Evolutionary conservation across 805 yeast species (phyloP).

Genomic region (Cyberlindnera galapagoensis): DNA sequence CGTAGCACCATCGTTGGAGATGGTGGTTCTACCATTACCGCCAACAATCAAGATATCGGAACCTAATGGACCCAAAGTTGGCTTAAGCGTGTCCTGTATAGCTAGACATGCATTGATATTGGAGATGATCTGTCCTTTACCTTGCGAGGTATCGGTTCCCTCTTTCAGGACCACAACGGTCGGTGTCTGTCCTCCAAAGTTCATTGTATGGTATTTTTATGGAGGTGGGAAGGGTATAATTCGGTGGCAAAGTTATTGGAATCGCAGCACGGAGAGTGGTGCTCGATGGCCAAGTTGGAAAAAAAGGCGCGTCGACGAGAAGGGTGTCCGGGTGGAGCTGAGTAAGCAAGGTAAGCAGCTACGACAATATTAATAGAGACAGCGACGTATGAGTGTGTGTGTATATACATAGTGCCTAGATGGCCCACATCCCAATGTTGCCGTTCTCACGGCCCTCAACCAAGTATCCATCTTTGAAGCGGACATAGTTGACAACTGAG

Average conservation of each 20-base stretch:
- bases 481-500: slow-evolving; percentile 33
- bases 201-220: slow-evolving; percentile 45
- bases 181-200: slow-evolving; percentile 89
- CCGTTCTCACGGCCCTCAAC: slow-evolving; percentile 63
- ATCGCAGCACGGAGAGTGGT: too few species aligned
- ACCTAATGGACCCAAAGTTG: slow-evolving; percentile 96
- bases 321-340: too few species aligned
- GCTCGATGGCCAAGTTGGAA: too few species aligned
- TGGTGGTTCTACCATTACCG: slow-evolving; percentile 80
- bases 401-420: slow-evolving; percentile 18
- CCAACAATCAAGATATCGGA: slow-evolving; percentile 89
- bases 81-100: slow-evolving; percentile 89
- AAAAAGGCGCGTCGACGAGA: too few species aligned
- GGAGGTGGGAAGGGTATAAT: too few species aligned
- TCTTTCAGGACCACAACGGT: slow-evolving; percentile 97
- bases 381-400: too few species aligned
- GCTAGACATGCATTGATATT: slow-evolving; percentile 97
- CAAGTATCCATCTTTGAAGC: slow-evolving; percentile 57
- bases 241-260: too few species aligned
- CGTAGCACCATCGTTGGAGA: slow-evolving; percentile 98
- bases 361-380: too few species aligned
- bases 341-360: too few species aligned
- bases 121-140: slow-evolving; percentile 89
- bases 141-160: slow-evolving; percentile 97
- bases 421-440: slow-evolving; percentile 58